Evolutionary conservation across 352 stramenopile species (phyloP).

Genomic region (Lagenidium sp.): DNA sequence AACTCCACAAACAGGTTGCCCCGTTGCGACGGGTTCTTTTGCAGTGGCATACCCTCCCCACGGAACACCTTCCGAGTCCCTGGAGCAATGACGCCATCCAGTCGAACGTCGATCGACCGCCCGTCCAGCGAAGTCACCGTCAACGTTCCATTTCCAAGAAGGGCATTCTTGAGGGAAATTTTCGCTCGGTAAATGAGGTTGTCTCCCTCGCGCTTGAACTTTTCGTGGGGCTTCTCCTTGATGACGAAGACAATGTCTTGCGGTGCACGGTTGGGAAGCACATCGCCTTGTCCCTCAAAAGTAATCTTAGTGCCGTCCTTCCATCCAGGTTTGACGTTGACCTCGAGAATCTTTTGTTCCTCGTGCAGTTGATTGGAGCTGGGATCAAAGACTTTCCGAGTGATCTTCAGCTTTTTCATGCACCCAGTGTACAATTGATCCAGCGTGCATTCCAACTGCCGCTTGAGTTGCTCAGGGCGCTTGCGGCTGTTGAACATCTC

Average conservation of each 20-base stretch:
- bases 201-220: conserved; percentile 93
- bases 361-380: conserved; percentile 84
- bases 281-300: conserved; percentile 91
- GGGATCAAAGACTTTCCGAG: conserved; percentile 84
- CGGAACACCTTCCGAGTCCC: conserved; percentile 89
- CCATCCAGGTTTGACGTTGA: conserved; percentile 95
- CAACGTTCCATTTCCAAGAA: conserved; percentile 88
- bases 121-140: conserved; percentile 93
- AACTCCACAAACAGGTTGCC: conserved; percentile 96
- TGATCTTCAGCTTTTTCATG: conserved; percentile 93
- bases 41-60: conserved; percentile 95
- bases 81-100: conserved; percentile 88
- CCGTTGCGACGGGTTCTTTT: conserved; percentile 65
- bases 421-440: conserved; percentile 77
- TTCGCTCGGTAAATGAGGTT: conserved; percentile 93
- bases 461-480: conserved; percentile 50
- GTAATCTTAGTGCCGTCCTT: conserved; percentile 94
- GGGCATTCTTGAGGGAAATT: conserved; percentile 92
- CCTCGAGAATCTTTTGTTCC: conserved; percentile 93
- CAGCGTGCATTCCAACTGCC: conserved; percentile 90
- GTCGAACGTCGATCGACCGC: conserved; percentile 81
- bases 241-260: conserved; percentile 96
- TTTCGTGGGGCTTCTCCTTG: conserved; percentile 83
- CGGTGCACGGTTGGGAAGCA: conserved; percentile 83
- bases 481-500: conserved; percentile 33